Conservation (phyloP, 1,139 yeast species). For the Diutina ranongensis region DNA sequence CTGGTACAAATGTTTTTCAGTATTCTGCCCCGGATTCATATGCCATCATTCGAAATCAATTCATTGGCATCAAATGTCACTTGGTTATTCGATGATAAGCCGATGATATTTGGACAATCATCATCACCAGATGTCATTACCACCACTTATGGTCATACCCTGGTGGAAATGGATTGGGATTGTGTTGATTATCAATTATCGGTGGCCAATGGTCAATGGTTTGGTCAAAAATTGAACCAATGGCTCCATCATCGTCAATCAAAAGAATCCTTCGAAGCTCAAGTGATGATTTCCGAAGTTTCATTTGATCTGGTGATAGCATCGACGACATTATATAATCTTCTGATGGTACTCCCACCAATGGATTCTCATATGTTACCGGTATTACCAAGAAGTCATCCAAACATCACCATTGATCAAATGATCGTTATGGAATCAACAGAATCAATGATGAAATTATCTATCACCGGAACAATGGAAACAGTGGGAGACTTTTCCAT, state of each 20-base stretch:
- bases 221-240: background rate
- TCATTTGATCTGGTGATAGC: background rate
- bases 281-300: background rate
- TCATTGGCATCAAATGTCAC: background rate
- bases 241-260: background rate
- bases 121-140: no score
- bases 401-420: background rate
- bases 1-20: background rate
- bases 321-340: background rate
- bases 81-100: background rate
- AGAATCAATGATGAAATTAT: background rate
- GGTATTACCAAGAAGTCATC: background rate
- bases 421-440: background rate
- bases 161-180: conserved; percentile 1
- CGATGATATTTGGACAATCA: no score
- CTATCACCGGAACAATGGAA: background rate
- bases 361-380: background rate
- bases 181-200: background rate
- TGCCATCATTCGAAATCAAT: background rate
- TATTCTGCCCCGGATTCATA: background rate
- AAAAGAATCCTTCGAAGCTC: background rate
- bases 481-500: background rate
- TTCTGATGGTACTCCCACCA: background rate
- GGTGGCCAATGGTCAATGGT: background rate
- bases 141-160: background rate